Evolutionary conservation across 257 asterid species (phyloP), one percentile per base, ranked within the genome.

Genomic region (Lycium barbarum): DNA sequence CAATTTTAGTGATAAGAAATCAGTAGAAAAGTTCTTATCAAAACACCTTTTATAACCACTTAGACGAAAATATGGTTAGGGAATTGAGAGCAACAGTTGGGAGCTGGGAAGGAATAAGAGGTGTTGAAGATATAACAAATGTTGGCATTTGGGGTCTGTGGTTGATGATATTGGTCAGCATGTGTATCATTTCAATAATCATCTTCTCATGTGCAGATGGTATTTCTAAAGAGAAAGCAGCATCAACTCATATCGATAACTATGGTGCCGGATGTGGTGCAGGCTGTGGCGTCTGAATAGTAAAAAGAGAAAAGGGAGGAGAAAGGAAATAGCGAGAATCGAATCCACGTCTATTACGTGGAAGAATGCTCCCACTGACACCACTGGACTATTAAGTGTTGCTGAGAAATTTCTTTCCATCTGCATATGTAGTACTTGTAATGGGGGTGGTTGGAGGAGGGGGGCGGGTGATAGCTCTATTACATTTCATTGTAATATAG

Each of bases 121-220:
- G 84, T n/a, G 79, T 45, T 35, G 86, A 43, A 12, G 84, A 81
- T 66, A 72, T 43, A 53, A 86, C 83, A 33, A 71, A 84, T 20
- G 84, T 62, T 7, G 83, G 53, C 51, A 26, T 84, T 61, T 79
- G 72, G 83, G 79, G 82, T 63, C 22, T 88, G 1, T 86, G 92
- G 91, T 80, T 74, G 55, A 80, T 73, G 61, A 66, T 80, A 72
- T 72, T 89, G 18, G 38, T 90, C 17, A 79, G 86, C 80, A 65
- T 82, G 26, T 74, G 82, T 71, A 20, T 89, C 36, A 61, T 90
- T 84, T 67, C 86, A 35, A 84, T 84, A 38, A 68, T 85, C 65
- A 72, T 88, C 35, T 70, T 85, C 61, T 83, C 87, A n/a, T 90
- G 93, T 26, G 87, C 90, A 15, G 88, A 81, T 79, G 88, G 91